phyloP scores from a whole-genome alignment of 306 rosid species.

The Morella rubra region DNA sequence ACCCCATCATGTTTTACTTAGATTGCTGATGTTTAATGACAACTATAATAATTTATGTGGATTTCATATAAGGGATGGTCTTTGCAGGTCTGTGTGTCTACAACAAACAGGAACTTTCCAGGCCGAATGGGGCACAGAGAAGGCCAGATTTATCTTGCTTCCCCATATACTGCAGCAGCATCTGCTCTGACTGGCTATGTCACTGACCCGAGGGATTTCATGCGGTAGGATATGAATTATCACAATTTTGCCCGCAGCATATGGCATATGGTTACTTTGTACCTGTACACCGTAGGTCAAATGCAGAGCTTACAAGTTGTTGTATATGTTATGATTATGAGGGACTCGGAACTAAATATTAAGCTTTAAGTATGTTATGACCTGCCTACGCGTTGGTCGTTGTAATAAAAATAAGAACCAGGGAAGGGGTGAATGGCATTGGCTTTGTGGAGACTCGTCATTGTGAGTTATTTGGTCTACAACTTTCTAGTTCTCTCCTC shows the following conservation, averaged over 20 bases:
- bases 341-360: not conserved
- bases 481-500: no score
- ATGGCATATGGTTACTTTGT: not conserved
- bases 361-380: not conserved
- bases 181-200: constrained; percentile 95
- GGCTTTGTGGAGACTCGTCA: no score
- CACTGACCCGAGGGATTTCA: constrained; percentile 92
- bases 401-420: not conserved
- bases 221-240: constrained; percentile 42
- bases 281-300: not conserved
- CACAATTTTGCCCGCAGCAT: not conserved
- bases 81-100: constrained; percentile 83
- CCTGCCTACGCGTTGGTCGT: not conserved
- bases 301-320: not conserved
- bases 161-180: constrained; percentile 95
- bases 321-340: not conserved
- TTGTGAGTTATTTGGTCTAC: no score
- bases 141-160: constrained; percentile 89
- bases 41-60: not conserved
- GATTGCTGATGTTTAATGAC: not conserved
- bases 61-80: not conserved
- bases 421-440: no score
- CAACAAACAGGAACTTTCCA: constrained; percentile 89
- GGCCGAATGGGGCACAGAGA: constrained; percentile 98
- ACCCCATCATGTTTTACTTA: no score